Percentiles rank a stretch among this genome's conserved stretches.
Evolutionary conservation across 192 early-diverging fungal genomes (phyloP).

Genomic region (Coemansia sp.): DNA sequence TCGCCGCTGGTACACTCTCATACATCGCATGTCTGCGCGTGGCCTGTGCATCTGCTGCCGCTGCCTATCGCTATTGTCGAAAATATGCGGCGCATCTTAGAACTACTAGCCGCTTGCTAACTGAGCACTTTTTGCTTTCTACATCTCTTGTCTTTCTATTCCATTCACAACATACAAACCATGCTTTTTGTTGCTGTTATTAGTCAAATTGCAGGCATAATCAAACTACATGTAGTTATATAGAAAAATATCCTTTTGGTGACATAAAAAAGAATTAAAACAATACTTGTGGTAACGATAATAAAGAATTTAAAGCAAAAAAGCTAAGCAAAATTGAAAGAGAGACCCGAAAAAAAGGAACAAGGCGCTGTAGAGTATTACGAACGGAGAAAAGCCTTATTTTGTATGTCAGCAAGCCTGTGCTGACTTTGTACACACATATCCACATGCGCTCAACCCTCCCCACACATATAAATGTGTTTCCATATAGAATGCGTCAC

Average conservation of each 20-base stretch:
- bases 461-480: background rate
- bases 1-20: background rate
- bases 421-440: background rate
- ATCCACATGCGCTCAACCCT: background rate
- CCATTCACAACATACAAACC: background rate
- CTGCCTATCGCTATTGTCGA: slow-evolving; percentile 34
- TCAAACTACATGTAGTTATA: too few species aligned
- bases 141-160: background rate
- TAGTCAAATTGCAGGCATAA: too few species aligned
- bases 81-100: slow-evolving; percentile 24
- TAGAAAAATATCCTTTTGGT: background rate
- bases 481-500: too few species aligned
- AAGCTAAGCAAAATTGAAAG: slow-evolving; percentile 9
- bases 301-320: background rate
- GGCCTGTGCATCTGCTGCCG: slow-evolving; percentile 31
- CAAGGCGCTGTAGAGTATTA: slow-evolving; percentile 8
- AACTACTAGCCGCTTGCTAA: background rate
- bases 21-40: slow-evolving; percentile 1
- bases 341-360: slow-evolving; percentile 13
- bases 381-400: background rate
- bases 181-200: too few species aligned
- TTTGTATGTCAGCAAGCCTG: background rate
- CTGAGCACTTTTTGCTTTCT: background rate
- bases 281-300: slow-evolving; percentile 2
- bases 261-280: background rate